Evolutionary conservation across 2,329 filamentous ascomycete species (phyloP), one percentile per base, ranked within the genome.

Genomic region (Dendrostoma leiphaemia): DNA sequence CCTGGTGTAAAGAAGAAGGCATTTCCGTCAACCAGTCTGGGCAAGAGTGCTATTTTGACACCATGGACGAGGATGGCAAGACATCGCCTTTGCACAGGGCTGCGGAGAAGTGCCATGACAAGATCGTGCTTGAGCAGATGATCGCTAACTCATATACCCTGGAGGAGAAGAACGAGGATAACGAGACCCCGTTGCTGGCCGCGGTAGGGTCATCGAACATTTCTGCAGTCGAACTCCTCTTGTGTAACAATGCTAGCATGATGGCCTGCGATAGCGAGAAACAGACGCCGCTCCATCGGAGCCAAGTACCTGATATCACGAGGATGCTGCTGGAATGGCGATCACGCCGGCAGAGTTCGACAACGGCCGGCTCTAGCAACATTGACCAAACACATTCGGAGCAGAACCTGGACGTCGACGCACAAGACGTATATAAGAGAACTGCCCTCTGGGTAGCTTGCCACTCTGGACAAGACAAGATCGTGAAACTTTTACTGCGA

Each of bases 381-480:
- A 35, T 23, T 15, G 29, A 31, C 10, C 13, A 40, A 1, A 32
- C 8, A 3, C 21, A 23, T 15, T 29, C 49, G 6, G 44, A 37
- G 12, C 29, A 52, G n/a, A 50, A 46, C 31, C 32, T 50, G 19
- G 50, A 53, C 32, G 41, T 56, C 32, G 17, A 56, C 45, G 54
- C 54, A 3, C 54, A 53, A 13, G 50, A 56, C 19, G 38, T 26
- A 9, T 31, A 40, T 28, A 38, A 38, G 32, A 43, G 26, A 28
- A 56, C 54, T 6, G 38, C 54, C 1, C 50, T 56, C 5, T 56
- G 44, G 19, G 26, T 28, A 6, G 54, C 54, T 3, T 56, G 54
- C 32, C n/a, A n/a, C 3, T 31, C 41, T 9, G 54, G 54, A 9
- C 21, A 32, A 6, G 44, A 32, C 2, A 53, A 21, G 32, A 53